phyloP scores from a whole-genome alignment of 176 grass and related monocot genomes.

The Luzula sylvatica region DNA sequence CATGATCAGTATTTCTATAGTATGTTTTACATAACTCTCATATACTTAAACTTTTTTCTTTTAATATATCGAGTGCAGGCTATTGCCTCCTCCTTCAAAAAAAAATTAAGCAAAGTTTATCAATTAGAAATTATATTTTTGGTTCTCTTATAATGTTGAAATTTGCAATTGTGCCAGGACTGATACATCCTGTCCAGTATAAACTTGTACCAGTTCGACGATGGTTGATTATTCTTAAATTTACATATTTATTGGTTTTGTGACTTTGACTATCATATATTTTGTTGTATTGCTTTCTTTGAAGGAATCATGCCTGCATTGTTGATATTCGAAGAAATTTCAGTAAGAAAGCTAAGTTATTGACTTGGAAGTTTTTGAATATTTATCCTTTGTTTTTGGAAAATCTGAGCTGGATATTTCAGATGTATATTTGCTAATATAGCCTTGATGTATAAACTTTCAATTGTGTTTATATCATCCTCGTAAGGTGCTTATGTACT shows the following conservation, averaged over 20 bases:
- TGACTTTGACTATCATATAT: not conserved
- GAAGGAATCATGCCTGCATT: not conserved
- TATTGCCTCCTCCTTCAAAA: too few relatives aligned
- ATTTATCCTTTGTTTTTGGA: not conserved
- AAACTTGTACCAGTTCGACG: not conserved
- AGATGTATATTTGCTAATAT: constrained; percentile 4
- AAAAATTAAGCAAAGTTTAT: too few relatives aligned
- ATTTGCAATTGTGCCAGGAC: not conserved
- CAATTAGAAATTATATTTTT: too few relatives aligned
- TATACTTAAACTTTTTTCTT: too few relatives aligned
- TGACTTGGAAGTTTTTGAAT: constrained; percentile 13
- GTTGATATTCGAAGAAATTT: not conserved
- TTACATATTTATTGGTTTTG: not conserved
- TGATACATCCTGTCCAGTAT: not conserved
- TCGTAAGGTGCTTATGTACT: not conserved
- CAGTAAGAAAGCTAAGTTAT: constrained; percentile 7
- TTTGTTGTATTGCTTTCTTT: not conserved
- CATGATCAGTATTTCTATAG: too few relatives aligned
- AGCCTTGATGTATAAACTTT: not conserved
- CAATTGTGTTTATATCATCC: not conserved
- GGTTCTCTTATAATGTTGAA: not conserved
- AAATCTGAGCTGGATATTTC: not conserved
- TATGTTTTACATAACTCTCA: too few relatives aligned
- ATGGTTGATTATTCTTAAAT: not conserved
- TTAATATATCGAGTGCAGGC: too few relatives aligned